These are phyloP conservation scores for Tylopilus sp. DNA, from an alignment of 768 basidiomycete species.

Conservation along the genomic window DNA sequence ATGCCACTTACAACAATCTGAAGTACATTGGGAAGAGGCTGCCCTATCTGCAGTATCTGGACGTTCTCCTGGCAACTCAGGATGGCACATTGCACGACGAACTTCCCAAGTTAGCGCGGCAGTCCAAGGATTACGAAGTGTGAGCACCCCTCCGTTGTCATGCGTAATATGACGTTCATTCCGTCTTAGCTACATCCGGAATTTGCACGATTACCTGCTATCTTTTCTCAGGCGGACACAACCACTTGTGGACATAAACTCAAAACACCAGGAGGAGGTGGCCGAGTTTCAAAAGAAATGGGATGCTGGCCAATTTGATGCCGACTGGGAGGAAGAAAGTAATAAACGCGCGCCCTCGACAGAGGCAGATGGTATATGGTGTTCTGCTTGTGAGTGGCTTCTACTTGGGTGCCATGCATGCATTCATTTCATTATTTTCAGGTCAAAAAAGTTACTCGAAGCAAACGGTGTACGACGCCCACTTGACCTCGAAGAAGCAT, in stretches of 20 bases:
- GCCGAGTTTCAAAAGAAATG: constrained; percentile 75
- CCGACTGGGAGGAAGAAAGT: constrained; percentile 61
- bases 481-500: constrained; percentile 94
- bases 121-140: constrained; percentile 76
- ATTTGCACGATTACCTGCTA: constrained; percentile 77
- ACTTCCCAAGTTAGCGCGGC: constrained; percentile 62
- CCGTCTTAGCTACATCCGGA: constrained; percentile 69
- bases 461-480: constrained; percentile 96
- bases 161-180: constrained; percentile 7
- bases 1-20: constrained; percentile 86
- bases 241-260: constrained; percentile 75
- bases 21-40: constrained; percentile 80
- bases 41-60: constrained; percentile 92
- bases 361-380: constrained; percentile 80
- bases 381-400: constrained; percentile 74
- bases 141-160: constrained; percentile 37
- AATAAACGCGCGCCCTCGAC: constrained; percentile 38
- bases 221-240: constrained; percentile 84
- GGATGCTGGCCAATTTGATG: constrained; percentile 70
- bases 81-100: constrained; percentile 62
- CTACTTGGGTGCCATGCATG: neutral
- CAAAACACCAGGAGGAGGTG: constrained; percentile 60
- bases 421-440: constrained; percentile 30
- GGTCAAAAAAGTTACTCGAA: constrained; percentile 95
- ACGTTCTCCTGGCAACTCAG: constrained; percentile 69